Conservation (phyloP, 2,329 filamentous ascomycete genomes). For the Calonectria hongkongensis region DNA sequence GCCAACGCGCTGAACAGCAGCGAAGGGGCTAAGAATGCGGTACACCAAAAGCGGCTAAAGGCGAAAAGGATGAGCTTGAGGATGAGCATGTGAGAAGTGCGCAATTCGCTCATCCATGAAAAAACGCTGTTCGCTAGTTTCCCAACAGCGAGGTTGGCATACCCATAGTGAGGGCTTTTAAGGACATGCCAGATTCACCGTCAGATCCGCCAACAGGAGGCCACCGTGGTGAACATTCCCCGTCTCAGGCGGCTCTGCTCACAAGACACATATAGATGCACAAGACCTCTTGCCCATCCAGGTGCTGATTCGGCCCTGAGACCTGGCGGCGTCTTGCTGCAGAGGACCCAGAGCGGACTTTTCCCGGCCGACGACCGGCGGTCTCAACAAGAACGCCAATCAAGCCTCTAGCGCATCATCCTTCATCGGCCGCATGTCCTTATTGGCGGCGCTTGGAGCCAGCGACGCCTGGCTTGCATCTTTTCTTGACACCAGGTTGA, state of each 20-base stretch:
- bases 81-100: conserved; percentile 3
- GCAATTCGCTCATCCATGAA: conserved; percentile 30
- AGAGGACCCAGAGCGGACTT: conserved; percentile 34
- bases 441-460: conserved; percentile 40
- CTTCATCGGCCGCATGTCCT: conserved; percentile 22
- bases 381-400: conserved; percentile 44
- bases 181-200: conserved; percentile 22
- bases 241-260: background rate
- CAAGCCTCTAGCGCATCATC: conserved; percentile 32
- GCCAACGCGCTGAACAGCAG: background rate
- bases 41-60: conserved; percentile 9
- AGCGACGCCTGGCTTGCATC: conserved; percentile 26
- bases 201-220: conserved; percentile 23
- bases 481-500: conserved; percentile 45
- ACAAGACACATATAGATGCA: background rate
- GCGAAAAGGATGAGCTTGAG: conserved; percentile 8
- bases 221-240: background rate
- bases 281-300: conserved; percentile 46
- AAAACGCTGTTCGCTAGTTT: conserved; percentile 11
- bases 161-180: conserved; percentile 22
- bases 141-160: conserved; percentile 7
- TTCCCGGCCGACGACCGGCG: conserved; percentile 31
- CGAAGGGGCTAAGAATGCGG: conserved; percentile 25
- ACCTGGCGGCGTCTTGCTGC: conserved; percentile 36
- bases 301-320: conserved; percentile 31